Percentiles rank a stretch among this genome's conserved stretches.
phyloP scores from a whole-genome alignment of 805 yeast species.

The Kodamaea leandrae region DNA sequence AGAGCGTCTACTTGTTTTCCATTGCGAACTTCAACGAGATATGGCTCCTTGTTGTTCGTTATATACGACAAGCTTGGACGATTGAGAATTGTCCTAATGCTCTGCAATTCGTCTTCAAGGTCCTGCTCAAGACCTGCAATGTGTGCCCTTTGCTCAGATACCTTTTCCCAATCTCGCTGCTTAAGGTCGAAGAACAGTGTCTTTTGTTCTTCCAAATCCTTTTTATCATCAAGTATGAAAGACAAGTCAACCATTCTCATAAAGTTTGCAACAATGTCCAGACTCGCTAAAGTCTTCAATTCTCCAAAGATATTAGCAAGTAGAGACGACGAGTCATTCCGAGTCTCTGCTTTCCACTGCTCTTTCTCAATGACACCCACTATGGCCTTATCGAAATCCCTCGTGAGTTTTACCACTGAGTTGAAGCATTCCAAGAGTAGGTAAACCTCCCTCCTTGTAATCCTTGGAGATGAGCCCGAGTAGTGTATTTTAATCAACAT shows the following conservation, averaged over 20 bases:
- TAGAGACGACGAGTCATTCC: conserved; percentile 17
- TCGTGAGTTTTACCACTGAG: conserved; percentile 24
- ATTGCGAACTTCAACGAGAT: conserved; percentile 72
- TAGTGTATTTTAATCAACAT: conserved; percentile 38
- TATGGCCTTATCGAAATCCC: conserved; percentile 36
- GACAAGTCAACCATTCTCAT: conserved; percentile 52
- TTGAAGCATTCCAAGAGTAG: conserved; percentile 28
- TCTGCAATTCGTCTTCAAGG: conserved; percentile 52
- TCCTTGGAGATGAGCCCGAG: conserved; percentile 22
- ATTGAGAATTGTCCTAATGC: conserved; percentile 44
- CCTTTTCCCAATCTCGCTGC: conserved; percentile 35
- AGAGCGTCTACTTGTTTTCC: conserved; percentile 49
- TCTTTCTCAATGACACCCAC: conserved; percentile 29
- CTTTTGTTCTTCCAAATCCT: conserved; percentile 44
- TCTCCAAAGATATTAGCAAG: conserved; percentile 38
- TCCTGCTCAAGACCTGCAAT: conserved; percentile 45
- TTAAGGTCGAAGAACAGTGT: conserved; percentile 41
- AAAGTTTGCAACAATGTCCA: conserved; percentile 31
- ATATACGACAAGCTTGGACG: conserved; percentile 57
- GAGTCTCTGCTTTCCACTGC: background rate
- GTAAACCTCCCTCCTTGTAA: conserved; percentile 33
- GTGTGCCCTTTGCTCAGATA: conserved; percentile 33
- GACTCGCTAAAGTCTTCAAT: conserved; percentile 33
- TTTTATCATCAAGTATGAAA: conserved; percentile 34
- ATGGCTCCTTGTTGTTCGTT: conserved; percentile 63